Evolutionary conservation across 225 moss, liverwort and hornwort genomes (phyloP).

Genomic region (Sphagnum contortum): DNA sequence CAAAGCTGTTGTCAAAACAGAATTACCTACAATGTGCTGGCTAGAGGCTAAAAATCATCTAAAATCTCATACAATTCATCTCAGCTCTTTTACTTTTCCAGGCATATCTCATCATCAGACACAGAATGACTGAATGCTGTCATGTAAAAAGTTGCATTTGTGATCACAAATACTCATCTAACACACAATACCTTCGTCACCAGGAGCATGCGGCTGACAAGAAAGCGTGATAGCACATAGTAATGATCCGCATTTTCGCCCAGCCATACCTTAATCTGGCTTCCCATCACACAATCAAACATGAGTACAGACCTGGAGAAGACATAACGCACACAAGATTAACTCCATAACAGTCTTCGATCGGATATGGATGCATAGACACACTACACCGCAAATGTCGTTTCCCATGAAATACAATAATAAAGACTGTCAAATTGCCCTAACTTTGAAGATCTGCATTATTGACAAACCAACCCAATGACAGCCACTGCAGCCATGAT

Average conservation of each 20-base stretch:
- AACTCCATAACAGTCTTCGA: not conserved
- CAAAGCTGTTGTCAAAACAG: no score
- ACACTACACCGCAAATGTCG: not conserved
- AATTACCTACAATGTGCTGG: no score
- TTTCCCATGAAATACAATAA: not conserved
- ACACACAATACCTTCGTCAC: constrained; percentile 71
- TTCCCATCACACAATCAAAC: not conserved
- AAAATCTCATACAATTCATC: no score
- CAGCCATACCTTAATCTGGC: constrained; percentile 94
- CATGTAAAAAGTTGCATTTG: no score
- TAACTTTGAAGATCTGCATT: not conserved
- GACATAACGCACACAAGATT: not conserved
- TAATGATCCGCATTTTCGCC: constrained; percentile 98
- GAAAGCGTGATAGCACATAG: constrained; percentile 85
- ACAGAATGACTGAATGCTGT: no score
- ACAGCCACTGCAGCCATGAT: no score
- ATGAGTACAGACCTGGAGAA: not conserved
- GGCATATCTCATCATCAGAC: no score
- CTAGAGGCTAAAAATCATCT: no score
- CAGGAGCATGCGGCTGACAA: constrained; percentile 97
- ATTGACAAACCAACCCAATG: no score
- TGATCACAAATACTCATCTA: no score
- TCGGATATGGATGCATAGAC: not conserved
- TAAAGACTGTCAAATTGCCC: not conserved
- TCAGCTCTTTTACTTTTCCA: no score